Conservation (phyloP, 2,329 filamentous ascomycete genomes). For the Epichloe hybrida region DNA sequence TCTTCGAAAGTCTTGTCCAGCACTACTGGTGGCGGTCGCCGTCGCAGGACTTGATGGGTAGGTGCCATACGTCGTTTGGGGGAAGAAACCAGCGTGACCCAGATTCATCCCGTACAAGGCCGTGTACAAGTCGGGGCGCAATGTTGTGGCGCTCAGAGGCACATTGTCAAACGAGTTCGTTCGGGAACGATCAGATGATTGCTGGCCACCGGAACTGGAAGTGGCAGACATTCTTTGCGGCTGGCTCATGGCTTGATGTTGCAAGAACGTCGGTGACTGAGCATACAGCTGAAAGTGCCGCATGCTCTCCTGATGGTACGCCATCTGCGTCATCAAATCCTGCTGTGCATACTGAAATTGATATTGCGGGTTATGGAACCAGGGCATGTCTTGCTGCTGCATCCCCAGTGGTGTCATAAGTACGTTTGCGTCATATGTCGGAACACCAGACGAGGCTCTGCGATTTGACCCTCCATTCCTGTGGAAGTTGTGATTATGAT, state of each 20-base stretch:
- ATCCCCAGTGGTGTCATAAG: slow-evolving; percentile 31
- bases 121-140: slow-evolving; percentile 41
- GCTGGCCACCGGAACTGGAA: slow-evolving; percentile 13
- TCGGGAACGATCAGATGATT: slow-evolving; percentile 36
- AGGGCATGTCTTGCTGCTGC: slow-evolving; percentile 32
- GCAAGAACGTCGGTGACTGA: slow-evolving; percentile 20
- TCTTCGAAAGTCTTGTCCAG: slow-evolving; percentile 39
- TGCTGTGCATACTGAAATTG: slow-evolving; percentile 28
- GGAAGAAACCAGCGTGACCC: slow-evolving; percentile 30
- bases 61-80: slow-evolving; percentile 34
- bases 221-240: slow-evolving; percentile 17
- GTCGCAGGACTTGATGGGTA: slow-evolving; percentile 45
- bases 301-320: slow-evolving; percentile 23
- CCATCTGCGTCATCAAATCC: slow-evolving; percentile 28
- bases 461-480: slow-evolving; percentile 26
- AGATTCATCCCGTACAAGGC: slow-evolving; percentile 31
- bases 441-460: slow-evolving; percentile 38
- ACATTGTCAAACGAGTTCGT: slow-evolving; percentile 51
- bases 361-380: slow-evolving; percentile 32
- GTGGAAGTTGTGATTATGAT: slow-evolving; percentile 27
- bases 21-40: slow-evolving; percentile 26
- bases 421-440: slow-evolving; percentile 35
- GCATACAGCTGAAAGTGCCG: slow-evolving; percentile 22
- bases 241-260: slow-evolving; percentile 23
- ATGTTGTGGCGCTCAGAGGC: slow-evolving; percentile 39